phyloP scores from a whole-genome alignment of 1,139 yeast species.

The Pichia sp. region DNA sequence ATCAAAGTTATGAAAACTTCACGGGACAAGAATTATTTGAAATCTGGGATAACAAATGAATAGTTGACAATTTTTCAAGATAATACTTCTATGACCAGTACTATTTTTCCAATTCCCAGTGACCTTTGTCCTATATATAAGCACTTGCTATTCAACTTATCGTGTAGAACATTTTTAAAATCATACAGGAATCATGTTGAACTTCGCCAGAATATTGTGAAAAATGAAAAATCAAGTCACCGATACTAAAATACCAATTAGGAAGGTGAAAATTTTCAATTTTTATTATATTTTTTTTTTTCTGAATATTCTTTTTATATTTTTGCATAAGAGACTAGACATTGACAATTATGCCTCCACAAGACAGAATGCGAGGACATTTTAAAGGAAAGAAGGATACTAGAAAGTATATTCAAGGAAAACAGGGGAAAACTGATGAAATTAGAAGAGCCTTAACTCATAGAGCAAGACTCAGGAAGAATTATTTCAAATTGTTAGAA shows the following conservation, averaged over 20 bases:
- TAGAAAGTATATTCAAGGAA: slow-evolving; percentile 20
- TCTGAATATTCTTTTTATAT: not conserved
- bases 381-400: slow-evolving; percentile 6
- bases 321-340: not conserved
- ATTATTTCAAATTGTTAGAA: slow-evolving; percentile 73
- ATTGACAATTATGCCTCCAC: not conserved
- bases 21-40: not conserved
- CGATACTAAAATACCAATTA: not conserved
- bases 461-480: slow-evolving; percentile 75
- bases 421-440: slow-evolving; percentile 35
- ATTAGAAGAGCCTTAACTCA: slow-evolving; percentile 73
- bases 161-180: not conserved
- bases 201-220: not conserved
- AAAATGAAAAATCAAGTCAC: not conserved
- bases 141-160: not conserved
- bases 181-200: not conserved
- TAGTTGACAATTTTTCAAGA: not conserved
- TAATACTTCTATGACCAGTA: not conserved
- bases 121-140: not conserved
- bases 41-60: not conserved
- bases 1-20: not conserved
- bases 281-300: not conserved
- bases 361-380: not conserved
- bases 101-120: not conserved
- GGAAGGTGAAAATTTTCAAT: not conserved